Conservation (phyloP, 2,329 filamentous ascomycete genomes). For the Chrysosporium keratinophilum region DNA sequence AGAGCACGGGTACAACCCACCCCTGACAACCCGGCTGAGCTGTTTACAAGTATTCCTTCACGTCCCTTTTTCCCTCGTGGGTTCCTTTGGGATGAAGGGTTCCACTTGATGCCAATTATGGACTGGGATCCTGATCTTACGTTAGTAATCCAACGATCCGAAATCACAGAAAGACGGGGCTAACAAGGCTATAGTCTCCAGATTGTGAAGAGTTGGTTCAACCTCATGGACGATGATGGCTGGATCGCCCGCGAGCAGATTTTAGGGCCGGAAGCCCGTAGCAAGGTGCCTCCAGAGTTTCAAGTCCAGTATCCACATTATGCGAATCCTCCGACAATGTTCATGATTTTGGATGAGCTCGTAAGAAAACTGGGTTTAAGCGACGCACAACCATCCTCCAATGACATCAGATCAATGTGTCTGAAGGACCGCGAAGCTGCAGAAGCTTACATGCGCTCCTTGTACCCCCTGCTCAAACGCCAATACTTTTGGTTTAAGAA, state of each 20-base stretch:
- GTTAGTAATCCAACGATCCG: constrained; percentile 20
- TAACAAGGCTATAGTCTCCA: constrained; percentile 45
- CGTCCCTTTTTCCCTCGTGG: constrained; percentile 92
- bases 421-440: constrained; percentile 58
- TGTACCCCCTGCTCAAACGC: constrained; percentile 78
- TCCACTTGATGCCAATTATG: constrained; percentile 79
- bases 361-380: constrained; percentile 60
- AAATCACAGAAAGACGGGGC: neutral
- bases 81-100: constrained; percentile 97
- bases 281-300: constrained; percentile 88
- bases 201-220: constrained; percentile 91
- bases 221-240: constrained; percentile 88
- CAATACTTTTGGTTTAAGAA: constrained; percentile 93
- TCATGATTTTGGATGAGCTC: constrained; percentile 76
- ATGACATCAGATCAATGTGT: constrained; percentile 50
- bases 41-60: constrained; percentile 86
- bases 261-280: constrained; percentile 78
- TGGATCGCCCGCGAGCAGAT: constrained; percentile 98
- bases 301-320: constrained; percentile 95
- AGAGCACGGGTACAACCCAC: constrained; percentile 57
- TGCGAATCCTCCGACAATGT: constrained; percentile 90
- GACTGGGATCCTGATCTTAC: constrained; percentile 92
- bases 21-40: constrained; percentile 70
- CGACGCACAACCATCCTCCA: constrained; percentile 20
- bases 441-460: constrained; percentile 58